Evolutionary conservation across 441 rosid species (phyloP).

Genomic region (Syzygium syzygioides): DNA sequence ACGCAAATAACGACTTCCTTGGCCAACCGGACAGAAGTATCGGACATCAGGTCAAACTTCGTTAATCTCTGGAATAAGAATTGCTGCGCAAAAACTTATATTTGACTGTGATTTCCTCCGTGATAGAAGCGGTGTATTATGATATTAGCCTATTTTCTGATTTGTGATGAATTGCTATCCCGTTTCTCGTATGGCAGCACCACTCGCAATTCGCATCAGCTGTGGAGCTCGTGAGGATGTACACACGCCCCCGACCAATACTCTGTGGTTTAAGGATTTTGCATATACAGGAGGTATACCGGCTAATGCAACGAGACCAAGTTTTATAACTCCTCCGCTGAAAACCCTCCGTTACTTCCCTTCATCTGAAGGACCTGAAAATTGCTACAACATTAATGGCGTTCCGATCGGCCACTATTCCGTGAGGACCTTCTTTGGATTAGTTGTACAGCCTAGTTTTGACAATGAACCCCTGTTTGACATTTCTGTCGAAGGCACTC

Average conservation of each 20-base stretch:
- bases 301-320: constrained; percentile 43
- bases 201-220: constrained; percentile 87
- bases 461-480: constrained; percentile 88
- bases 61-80: not conserved
- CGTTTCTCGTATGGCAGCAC: constrained; percentile 42
- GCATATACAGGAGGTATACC: constrained; percentile 94
- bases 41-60: not conserved
- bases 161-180: not conserved
- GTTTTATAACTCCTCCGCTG: constrained; percentile 62
- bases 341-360: constrained; percentile 83
- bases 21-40: not conserved
- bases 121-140: not conserved
- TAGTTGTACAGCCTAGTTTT: constrained; percentile 30
- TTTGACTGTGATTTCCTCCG: not conserved
- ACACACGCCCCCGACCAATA: constrained; percentile 64
- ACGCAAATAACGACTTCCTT: not conserved
- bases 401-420: constrained; percentile 82
- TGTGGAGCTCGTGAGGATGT: constrained; percentile 73
- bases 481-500: constrained; percentile 84
- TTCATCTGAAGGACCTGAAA: constrained; percentile 77
- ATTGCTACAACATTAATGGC: constrained; percentile 65
- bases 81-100: not conserved
- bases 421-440: constrained; percentile 77
- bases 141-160: not conserved
- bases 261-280: constrained; percentile 86